Conservation (phyloP, 352 stramenopile species). For the Globisporangium irregulare region DNA sequence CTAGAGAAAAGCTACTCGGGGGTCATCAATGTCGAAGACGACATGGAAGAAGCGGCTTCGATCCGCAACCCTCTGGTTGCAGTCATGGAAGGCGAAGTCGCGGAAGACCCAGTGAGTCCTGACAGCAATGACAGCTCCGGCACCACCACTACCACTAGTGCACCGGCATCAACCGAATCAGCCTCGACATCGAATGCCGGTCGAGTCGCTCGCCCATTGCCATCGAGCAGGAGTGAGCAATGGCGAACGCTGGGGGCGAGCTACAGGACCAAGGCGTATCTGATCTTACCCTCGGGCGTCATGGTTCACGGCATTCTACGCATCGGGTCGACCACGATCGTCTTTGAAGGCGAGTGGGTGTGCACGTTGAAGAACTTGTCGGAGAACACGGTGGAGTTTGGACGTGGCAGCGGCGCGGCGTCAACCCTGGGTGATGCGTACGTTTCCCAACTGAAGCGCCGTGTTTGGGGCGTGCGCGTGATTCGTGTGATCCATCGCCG, state of each 20-base stretch:
- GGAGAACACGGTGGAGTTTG: conserved; percentile 21
- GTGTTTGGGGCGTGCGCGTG: conserved; percentile 76
- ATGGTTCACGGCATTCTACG: conserved; percentile 74
- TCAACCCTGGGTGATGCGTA: conserved; percentile 51
- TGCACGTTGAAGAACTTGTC: conserved; percentile 61
- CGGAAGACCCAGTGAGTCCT: conserved; percentile 11
- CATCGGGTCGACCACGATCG: conserved; percentile 66
- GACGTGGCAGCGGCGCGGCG: conserved; percentile 10
- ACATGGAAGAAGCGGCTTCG: conserved; percentile 15
- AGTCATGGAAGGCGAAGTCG: conserved; percentile 15
- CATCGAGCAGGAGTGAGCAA: conserved; percentile 50
- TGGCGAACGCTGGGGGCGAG: conserved; percentile 60
- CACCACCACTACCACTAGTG: neutral
- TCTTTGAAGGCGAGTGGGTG: conserved; percentile 80
- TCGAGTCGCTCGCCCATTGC: neutral
- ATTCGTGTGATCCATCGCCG: conserved; percentile 78
- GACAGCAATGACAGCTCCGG: conserved; percentile 8
- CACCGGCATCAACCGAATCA: neutral
- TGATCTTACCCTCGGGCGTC: conserved; percentile 67
- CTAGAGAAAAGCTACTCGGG: conserved; percentile 20
- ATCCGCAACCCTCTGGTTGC: conserved; percentile 18
- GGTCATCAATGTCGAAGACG: conserved; percentile 16
- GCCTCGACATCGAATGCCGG: neutral
- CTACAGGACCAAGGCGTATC: conserved; percentile 78
- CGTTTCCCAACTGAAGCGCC: conserved; percentile 64